Evolutionary conservation across 2,329 filamentous ascomycete genomes (phyloP).

Genomic region (Colletotrichum eremochloae): DNA sequence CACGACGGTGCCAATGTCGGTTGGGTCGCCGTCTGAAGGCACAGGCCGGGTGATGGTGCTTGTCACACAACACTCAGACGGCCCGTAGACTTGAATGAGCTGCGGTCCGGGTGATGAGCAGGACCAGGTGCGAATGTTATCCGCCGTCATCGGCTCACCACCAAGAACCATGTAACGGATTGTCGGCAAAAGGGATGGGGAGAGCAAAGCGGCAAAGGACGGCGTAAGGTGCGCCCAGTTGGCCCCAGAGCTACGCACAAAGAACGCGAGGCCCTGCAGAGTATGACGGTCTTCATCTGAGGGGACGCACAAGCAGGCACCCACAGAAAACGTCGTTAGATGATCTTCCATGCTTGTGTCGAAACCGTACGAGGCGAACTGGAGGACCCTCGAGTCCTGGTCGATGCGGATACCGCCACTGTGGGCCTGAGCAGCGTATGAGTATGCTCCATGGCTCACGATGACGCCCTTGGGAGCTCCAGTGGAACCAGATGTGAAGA

Average conservation of each 20-base stretch:
- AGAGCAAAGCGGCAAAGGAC: slow-evolving; percentile 61
- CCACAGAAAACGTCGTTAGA: slow-evolving; percentile 65
- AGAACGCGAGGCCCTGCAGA: slow-evolving; percentile 48
- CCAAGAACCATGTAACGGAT: slow-evolving; percentile 62
- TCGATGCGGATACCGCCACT: slow-evolving; percentile 10
- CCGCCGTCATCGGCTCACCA: slow-evolving; percentile 65
- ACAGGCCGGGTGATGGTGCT: slow-evolving; percentile 48
- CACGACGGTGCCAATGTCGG: slow-evolving; percentile 47
- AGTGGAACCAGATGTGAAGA: slow-evolving; percentile 46
- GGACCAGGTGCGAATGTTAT: slow-evolving; percentile 62
- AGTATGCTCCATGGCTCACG: slow-evolving; percentile 37
- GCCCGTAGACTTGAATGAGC: slow-evolving; percentile 65
- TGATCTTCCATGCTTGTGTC: slow-evolving; percentile 66
- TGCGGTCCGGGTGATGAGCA: slow-evolving; percentile 48
- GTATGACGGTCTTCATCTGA: slow-evolving; percentile 61
- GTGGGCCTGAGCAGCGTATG: slow-evolving; percentile 39
- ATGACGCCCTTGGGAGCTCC: slow-evolving; percentile 45
- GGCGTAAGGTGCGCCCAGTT: slow-evolving; percentile 66
- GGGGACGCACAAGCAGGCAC: slow-evolving; percentile 73
- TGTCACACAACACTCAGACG: slow-evolving; percentile 63
- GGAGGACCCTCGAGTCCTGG: slow-evolving; percentile 42
- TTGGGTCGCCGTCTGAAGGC: slow-evolving; percentile 56
- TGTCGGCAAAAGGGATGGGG: slow-evolving; percentile 58
- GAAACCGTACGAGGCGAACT: slow-evolving; percentile 67
- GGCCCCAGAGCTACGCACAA: slow-evolving; percentile 45